Percentiles rank a stretch among this genome's conserved stretches.
Conservation (phyloP, 2,329 filamentous ascomycete species). For the Diplodia intermedia region DNA sequence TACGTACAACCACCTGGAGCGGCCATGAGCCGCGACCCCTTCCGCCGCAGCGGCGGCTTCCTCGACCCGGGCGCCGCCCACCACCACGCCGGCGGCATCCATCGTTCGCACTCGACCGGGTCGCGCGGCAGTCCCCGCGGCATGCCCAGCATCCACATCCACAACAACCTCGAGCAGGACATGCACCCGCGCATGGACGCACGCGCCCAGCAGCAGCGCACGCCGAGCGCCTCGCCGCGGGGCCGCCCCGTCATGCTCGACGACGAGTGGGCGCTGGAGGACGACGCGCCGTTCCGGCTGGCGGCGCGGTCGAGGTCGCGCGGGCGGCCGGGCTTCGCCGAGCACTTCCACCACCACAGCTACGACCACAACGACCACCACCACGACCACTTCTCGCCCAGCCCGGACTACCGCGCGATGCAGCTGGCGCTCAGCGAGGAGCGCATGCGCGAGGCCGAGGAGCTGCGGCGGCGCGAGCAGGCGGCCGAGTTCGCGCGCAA, state of each 20-base stretch:
- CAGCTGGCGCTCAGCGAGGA: constrained; percentile 26
- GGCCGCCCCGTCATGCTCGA: constrained; percentile 42
- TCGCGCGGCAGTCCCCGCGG: constrained; percentile 52
- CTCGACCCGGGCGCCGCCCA: constrained; percentile 41
- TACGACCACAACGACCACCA: constrained; percentile 32
- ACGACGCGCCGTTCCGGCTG: constrained; percentile 41
- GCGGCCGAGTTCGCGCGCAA: constrained; percentile 40
- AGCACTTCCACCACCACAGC: constrained; percentile 37
- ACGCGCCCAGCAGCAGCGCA: constrained; percentile 44
- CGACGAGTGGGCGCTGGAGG: constrained; percentile 47
- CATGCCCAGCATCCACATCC: constrained; percentile 55
- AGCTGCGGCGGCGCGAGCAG: constrained; percentile 39
- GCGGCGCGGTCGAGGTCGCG: constrained; percentile 34
- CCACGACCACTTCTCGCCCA: constrained; percentile 25
- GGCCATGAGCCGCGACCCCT: constrained; percentile 32
- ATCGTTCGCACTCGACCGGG: constrained; percentile 55
- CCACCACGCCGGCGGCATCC: constrained; percentile 41
- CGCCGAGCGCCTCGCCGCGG: constrained; percentile 37
- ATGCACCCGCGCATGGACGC: constrained; percentile 46
- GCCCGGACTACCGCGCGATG: constrained; percentile 36
- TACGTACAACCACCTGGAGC: constrained; percentile 1
- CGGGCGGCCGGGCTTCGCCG: constrained; percentile 43
- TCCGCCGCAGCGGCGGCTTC: constrained; percentile 40
- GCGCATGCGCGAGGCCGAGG: constrained; percentile 22
- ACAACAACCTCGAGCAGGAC: constrained; percentile 53